Conservation (phyloP, 768 basidiomycete genomes). For the Hebeloma cylindrosporum region DNA sequence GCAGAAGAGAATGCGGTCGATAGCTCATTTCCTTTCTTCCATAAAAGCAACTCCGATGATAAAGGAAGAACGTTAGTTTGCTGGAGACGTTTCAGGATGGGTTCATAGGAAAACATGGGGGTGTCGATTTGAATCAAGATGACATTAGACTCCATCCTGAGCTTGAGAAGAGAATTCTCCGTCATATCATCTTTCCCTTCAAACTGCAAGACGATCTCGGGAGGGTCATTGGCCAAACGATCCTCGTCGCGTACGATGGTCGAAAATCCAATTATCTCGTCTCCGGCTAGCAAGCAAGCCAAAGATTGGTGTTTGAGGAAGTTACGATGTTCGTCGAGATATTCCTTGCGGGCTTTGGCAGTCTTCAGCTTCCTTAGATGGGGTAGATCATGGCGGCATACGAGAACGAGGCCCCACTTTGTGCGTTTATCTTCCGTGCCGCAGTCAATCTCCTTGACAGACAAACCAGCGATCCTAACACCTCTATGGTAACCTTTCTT, state of each 20-base stretch:
- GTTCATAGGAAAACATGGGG: constrained; percentile 62
- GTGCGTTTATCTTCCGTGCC: constrained; percentile 19
- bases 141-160: constrained; percentile 37
- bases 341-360: constrained; percentile 36
- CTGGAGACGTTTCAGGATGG: constrained; percentile 59
- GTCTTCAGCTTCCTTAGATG: constrained; percentile 31
- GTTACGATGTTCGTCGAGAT: constrained; percentile 38
- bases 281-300: constrained; percentile 50
- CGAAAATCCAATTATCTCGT: constrained; percentile 51
- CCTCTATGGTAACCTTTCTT: constrained; percentile 43
- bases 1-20: constrained; percentile 5
- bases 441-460: constrained; percentile 24
- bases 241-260: constrained; percentile 55
- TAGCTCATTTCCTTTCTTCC: constrained; percentile 36
- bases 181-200: constrained; percentile 42
- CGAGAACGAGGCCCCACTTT: constrained; percentile 43
- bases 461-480: constrained; percentile 36
- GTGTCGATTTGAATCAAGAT: constrained; percentile 59
- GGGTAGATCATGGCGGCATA: constrained; percentile 37
- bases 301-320: constrained; percentile 55
- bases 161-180: constrained; percentile 36
- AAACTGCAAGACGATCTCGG: constrained; percentile 54
- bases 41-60: constrained; percentile 51
- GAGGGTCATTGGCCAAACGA: constrained; percentile 45
- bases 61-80: constrained; percentile 45